phyloP scores from a whole-genome alignment of 2,329 filamentous ascomycete genomes.

The Pseudogymnoascus sp. region DNA sequence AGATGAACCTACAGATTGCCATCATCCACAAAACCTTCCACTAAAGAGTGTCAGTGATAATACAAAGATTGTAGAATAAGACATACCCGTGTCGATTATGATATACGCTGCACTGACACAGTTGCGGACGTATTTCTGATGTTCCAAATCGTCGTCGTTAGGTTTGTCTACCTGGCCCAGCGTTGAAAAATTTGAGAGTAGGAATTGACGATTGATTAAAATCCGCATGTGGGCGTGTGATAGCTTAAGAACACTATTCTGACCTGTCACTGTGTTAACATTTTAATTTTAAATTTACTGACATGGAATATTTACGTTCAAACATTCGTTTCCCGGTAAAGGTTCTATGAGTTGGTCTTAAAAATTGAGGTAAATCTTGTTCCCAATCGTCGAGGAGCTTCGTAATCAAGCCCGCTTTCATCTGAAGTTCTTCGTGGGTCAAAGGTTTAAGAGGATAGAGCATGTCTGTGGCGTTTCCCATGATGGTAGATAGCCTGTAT shows the following conservation, averaged over 20 bases:
- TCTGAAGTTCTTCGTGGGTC: constrained; percentile 30
- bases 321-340: constrained; percentile 3
- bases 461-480: constrained; percentile 32
- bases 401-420: constrained; percentile 31
- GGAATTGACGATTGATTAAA: constrained; percentile 45
- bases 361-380: constrained; percentile 30
- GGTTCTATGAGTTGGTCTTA: constrained; percentile 12
- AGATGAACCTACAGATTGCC: constrained; percentile 27
- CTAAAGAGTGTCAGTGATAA: background rate
- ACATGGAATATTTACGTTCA: constrained; percentile 32
- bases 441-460: constrained; percentile 31
- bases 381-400: constrained; percentile 34
- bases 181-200: constrained; percentile 36
- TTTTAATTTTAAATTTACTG: constrained; percentile 38
- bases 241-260: constrained; percentile 44
- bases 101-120: constrained; percentile 40
- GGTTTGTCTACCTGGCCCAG: constrained; percentile 22
- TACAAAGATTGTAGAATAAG: background rate
- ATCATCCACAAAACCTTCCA: background rate
- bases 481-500: constrained; percentile 30
- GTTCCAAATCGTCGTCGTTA: constrained; percentile 20
- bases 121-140: constrained; percentile 29
- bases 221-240: constrained; percentile 48
- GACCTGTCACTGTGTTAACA: constrained; percentile 34
- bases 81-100: constrained; percentile 36